These are phyloP conservation scores for Rubroboletus pulcherrimus DNA, from an alignment of 768 basidiomycete genomes.

Conservation along the genomic window DNA sequence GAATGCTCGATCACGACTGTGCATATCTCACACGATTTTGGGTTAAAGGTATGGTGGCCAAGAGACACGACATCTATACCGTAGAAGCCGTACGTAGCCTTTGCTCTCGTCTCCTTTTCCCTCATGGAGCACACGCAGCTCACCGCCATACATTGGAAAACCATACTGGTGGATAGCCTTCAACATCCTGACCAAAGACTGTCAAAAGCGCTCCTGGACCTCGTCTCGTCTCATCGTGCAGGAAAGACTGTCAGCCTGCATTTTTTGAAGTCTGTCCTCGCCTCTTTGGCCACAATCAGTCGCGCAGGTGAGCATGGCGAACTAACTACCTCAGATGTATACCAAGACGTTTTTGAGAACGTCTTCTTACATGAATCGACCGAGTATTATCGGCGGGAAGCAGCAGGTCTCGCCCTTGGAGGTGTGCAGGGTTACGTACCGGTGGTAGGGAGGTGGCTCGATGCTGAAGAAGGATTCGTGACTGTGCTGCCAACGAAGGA, in stretches of 20 bases:
- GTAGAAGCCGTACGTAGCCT: background rate
- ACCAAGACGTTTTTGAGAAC: background rate
- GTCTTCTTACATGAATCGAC: background rate
- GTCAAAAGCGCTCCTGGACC: background rate
- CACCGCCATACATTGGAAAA: background rate
- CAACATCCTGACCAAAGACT: background rate
- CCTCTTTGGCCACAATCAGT: background rate
- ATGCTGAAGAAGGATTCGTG: background rate
- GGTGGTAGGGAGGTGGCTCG: background rate
- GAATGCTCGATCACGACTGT: background rate
- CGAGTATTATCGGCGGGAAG: background rate
- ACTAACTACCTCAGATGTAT: background rate
- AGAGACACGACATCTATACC: background rate
- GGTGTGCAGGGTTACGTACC: background rate
- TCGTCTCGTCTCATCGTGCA: background rate
- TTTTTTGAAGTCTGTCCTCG: background rate
- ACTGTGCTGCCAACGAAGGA: background rate
- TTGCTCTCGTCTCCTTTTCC: background rate
- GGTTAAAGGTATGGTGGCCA: background rate
- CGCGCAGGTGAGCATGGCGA: background rate
- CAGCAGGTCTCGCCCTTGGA: background rate
- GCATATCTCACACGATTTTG: background rate
- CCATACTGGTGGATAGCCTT: background rate
- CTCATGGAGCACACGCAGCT: background rate
- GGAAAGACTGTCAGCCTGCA: background rate